Base-by-base conservation (phyloP, 345 rosid genomes). In the Turritis glabra region DNA sequence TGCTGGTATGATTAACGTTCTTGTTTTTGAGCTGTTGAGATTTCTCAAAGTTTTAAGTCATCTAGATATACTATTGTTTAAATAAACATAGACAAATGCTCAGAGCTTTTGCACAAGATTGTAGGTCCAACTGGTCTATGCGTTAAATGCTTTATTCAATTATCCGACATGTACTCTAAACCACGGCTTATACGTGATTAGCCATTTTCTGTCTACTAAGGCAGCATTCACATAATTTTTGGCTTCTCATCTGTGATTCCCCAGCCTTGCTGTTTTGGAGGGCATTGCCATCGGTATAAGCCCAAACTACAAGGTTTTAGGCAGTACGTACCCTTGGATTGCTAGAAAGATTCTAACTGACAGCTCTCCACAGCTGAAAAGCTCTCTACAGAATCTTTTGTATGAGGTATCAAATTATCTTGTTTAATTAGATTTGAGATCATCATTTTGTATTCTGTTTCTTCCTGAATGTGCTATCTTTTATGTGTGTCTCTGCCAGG, bases 251-350 rank as follows among this genome's bases (percentile, higher is more conserved):
- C 47, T 68, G 51, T 60, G 18, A 23, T 74, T 38, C 72, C 55
- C 47, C 77, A 93, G 97, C 69, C 94, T 93, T 76, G 98, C 98
- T 73, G 98, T 93, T 44, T 81, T 93, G 82, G 98, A 93, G 84
- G 98, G 98, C 41, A 89, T 93, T 74, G 98, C 98, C 35, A 82
- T 93, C 35, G 79, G 88, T 81, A 79, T 74, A 67, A 79, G 86
- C 77, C 97, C 96, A 74, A 83, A 87, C 68, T 93, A 93, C 88
- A 93, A 93, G 81, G 98, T 93, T 64, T 77, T 93, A 83, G 92
- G 98, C 17, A 89, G 97, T 76, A 91, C 98, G 57, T 93, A 91
- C 75, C 98, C 98, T n/a, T 93, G 97, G 97, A 93, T 93, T 77
- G 97, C 98, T 26, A 89, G 84, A 78, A 93, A 93, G 82, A 87